phyloP scores from a whole-genome alignment of 257 asterid genomes.

The Jacaranda copaia region DNA sequence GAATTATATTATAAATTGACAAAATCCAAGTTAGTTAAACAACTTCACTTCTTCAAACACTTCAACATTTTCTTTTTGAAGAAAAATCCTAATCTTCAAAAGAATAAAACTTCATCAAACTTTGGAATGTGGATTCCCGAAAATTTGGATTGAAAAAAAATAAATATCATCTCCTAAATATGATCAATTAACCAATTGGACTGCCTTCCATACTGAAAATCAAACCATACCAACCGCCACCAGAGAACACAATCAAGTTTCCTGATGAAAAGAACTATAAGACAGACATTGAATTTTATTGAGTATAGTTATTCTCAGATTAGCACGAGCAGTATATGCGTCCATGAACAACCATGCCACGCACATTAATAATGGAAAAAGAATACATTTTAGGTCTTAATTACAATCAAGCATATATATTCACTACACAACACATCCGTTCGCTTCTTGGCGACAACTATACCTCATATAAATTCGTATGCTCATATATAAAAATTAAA shows the following conservation, averaged over 20 bases:
- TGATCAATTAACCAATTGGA: too few relatives aligned
- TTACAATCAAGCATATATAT: conserved; percentile 8
- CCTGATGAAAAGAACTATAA: conserved; percentile 1
- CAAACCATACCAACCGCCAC: conserved; percentile 11
- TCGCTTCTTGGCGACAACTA: background rate
- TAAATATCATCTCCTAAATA: too few relatives aligned
- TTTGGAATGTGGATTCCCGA: too few relatives aligned
- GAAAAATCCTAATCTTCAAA: too few relatives aligned
- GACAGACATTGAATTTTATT: background rate
- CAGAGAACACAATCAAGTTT: conserved; percentile 13
- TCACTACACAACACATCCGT: conserved; percentile 4
- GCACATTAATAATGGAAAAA: background rate
- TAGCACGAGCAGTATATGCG: background rate
- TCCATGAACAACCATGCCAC: conserved; percentile 3
- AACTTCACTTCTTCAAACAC: too few relatives aligned
- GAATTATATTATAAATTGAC: too few relatives aligned
- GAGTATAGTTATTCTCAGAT: background rate
- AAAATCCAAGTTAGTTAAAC: too few relatives aligned
- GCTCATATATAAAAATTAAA: background rate
- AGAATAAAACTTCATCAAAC: too few relatives aligned
- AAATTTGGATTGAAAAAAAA: too few relatives aligned
- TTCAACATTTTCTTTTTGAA: too few relatives aligned
- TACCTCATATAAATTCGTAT: background rate
- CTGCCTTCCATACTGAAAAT: conserved; percentile 7
- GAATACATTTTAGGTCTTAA: background rate